phyloP scores from a whole-genome alignment of 805 yeast species.

The Torulaspora maleeae region DNA sequence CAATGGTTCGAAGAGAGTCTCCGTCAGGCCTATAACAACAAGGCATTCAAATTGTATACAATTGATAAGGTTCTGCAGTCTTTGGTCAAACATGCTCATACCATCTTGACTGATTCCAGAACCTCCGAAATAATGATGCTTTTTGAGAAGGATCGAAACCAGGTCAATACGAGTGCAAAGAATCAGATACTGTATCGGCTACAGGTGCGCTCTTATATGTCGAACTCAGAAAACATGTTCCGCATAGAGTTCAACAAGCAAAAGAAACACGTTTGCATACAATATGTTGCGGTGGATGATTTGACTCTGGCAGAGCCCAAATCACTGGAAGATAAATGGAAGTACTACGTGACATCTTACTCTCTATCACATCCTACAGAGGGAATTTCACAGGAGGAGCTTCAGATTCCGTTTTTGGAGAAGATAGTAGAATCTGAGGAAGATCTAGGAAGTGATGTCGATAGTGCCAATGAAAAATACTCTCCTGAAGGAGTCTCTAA shows the following conservation, averaged over 20 bases:
- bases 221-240: slow-evolving; percentile 88
- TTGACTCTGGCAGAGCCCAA: slow-evolving; percentile 70
- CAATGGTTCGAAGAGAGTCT: slow-evolving; percentile 93
- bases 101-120: slow-evolving; percentile 71
- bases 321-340: slow-evolving; percentile 78
- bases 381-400: slow-evolving; percentile 75
- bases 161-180: slow-evolving; percentile 63
- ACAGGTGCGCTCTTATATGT: slow-evolving; percentile 76
- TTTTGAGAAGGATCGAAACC: slow-evolving; percentile 75
- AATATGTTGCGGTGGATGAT: slow-evolving; percentile 84
- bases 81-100: slow-evolving; percentile 79
- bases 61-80: slow-evolving; percentile 87
- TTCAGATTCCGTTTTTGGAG: slow-evolving; percentile 75
- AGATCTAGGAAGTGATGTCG: slow-evolving; percentile 40
- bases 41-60: slow-evolving; percentile 88
- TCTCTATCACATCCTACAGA: slow-evolving; percentile 96
- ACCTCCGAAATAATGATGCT: slow-evolving; percentile 75
- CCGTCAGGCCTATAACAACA: slow-evolving; percentile 91
- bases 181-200: slow-evolving; percentile 88
- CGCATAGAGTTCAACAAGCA: slow-evolving; percentile 66
- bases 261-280: slow-evolving; percentile 55
- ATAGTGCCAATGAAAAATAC: slow-evolving; percentile 11
- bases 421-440: slow-evolving; percentile 52
- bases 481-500: slow-evolving; percentile 55
- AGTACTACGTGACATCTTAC: slow-evolving; percentile 88